Evolutionary conservation across 306 rosid genomes (phyloP), one percentile per base, ranked within the genome.

Genomic region (Sphenostylis stenocarpa): DNA sequence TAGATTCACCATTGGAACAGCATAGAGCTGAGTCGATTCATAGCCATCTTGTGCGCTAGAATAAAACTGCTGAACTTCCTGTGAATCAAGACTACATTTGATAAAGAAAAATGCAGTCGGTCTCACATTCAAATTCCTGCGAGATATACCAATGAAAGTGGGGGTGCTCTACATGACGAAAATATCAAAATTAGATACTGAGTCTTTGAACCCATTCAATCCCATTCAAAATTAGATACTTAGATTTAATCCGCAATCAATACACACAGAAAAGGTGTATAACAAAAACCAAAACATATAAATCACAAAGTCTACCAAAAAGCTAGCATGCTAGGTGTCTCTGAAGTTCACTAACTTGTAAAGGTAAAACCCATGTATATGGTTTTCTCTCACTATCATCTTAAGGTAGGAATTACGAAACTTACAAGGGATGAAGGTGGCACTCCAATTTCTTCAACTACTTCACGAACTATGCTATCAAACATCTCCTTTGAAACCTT

Each of bases 361-460:
- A 75, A 26, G 70, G 21, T 45, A 62, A 62, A 71, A 62, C 38
- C 36, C 62, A 53, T 7, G 68, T 31, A 67, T 47, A 29, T 38
- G 11, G 16, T 36, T 23, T 33, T 79, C 31, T 8, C 69, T n/a
- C 71, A 49, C 9, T 21, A 26, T 74, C 51, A 64, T 17, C 36
- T 76, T 34, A 20, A 75, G 70, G 43, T 31, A 79, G 26, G 10
- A 68, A 45, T 52, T 52, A 51, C 47, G 43, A 34, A 74, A 82
- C 98, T 86, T 82, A 92, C 97, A 79, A 95, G 97, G 84, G 96
- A 89, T 70, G 83, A 84, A 9, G 86, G 80, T 24, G 97, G 96
- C 63, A 92, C 97, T 23, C 99, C 99, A 76, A 91, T 95, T 88
- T 92, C 97, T 87, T 95, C 97, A 67, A 95, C 92, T 67, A 90